A percentile compares a stretch with the other conserved stretches of the same genome.
phyloP scores from a whole-genome alignment of 768 basidiomycete genomes.

The Lyophyllum shimeji region DNA sequence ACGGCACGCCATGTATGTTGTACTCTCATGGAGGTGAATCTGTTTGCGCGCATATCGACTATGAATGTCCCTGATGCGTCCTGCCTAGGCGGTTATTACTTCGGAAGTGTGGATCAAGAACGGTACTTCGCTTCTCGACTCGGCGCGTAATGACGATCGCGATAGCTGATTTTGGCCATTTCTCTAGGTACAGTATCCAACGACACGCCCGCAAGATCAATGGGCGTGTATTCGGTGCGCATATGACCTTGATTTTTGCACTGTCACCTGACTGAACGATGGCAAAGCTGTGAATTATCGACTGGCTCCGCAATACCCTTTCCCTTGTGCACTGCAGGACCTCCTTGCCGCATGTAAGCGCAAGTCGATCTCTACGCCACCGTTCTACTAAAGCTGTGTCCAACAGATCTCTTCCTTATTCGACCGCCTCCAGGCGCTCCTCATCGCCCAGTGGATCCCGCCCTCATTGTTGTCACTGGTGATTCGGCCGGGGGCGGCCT shows the following conservation, averaged over 20 bases:
- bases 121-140: conserved; percentile 35
- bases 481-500: conserved; percentile 95
- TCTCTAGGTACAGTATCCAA: conserved; percentile 66
- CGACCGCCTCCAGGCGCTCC: conserved; percentile 77
- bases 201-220: conserved; percentile 90
- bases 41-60: background rate
- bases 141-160: background rate
- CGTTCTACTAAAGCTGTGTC: background rate
- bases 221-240: conserved; percentile 79
- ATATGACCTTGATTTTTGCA: background rate
- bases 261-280: conserved; percentile 9
- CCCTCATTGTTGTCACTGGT: conserved; percentile 82
- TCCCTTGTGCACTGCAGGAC: conserved; percentile 92
- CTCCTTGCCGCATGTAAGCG: conserved; percentile 79
- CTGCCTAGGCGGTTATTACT: conserved; percentile 73
- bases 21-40: conserved; percentile 73
- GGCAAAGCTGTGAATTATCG: conserved; percentile 72
- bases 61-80: background rate
- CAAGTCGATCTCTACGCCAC: background rate
- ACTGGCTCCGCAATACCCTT: conserved; percentile 96
- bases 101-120: conserved; percentile 79
- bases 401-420: conserved; percentile 81
- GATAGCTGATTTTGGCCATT: conserved; percentile 4
- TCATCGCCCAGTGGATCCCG: conserved; percentile 79
- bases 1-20: conserved; percentile 81